These are phyloP conservation scores for Thraustochytrium sp. DNA, from an alignment of 352 stramenopile genomes.

Conservation along the genomic window DNA sequence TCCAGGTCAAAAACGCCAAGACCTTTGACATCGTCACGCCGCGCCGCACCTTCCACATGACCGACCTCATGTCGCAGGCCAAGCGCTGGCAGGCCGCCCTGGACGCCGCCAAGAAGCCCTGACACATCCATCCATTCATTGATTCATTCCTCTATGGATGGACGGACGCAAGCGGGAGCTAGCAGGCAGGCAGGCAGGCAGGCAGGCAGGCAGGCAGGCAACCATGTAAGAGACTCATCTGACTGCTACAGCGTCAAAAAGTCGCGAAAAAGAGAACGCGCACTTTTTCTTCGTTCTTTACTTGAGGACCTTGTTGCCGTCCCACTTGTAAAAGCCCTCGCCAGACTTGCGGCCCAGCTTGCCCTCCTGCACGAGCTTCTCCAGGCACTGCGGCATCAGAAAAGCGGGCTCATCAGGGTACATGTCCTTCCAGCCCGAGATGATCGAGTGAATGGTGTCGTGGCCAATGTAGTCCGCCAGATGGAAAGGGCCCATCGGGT, in stretches of 20 bases:
- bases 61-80: slow-evolving; percentile 36
- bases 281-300: too few species aligned
- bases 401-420: slow-evolving; percentile 91
- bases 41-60: slow-evolving; percentile 37
- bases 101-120: not conserved
- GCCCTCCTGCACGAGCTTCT: slow-evolving; percentile 80
- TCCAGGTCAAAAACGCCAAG: slow-evolving; percentile 38
- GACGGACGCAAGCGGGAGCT: too few species aligned
- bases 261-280: too few species aligned
- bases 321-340: slow-evolving; percentile 89
- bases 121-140: too few species aligned
- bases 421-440: slow-evolving; percentile 89
- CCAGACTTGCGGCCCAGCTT: slow-evolving; percentile 92
- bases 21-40: slow-evolving; percentile 43
- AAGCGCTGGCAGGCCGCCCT: slow-evolving; percentile 17
- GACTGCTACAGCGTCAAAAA: too few species aligned
- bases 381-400: slow-evolving; percentile 82
- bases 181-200: too few species aligned
- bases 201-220: too few species aligned
- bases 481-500: slow-evolving; percentile 92
- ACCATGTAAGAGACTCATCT: too few species aligned
- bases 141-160: too few species aligned
- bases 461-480: slow-evolving; percentile 92
- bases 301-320: slow-evolving; percentile 47
- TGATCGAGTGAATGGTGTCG: slow-evolving; percentile 90